Evolutionary conservation across 1,284 basidiomycete species (phyloP).

Genomic region (Lentinus polychrous): DNA sequence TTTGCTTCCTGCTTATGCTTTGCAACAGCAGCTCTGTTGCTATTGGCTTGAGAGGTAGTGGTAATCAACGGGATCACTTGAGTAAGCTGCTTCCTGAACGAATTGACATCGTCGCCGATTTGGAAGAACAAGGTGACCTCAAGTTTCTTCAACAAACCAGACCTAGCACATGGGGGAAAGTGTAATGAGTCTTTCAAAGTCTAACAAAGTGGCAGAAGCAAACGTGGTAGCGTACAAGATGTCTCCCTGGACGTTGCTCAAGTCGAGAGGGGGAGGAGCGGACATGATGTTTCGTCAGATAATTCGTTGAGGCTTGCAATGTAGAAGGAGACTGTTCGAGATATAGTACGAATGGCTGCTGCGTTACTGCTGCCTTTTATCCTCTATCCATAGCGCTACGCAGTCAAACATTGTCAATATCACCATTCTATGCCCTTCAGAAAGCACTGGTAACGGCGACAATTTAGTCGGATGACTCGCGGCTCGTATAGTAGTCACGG

Average conservation of each 20-base stretch:
- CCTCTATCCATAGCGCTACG: background rate
- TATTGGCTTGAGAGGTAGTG: conserved; percentile 17
- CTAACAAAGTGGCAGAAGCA: background rate
- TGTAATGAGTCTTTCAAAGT: background rate
- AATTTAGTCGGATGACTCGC: too few relatives aligned
- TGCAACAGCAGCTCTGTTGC: conserved; percentile 13
- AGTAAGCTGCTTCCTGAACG: conserved; percentile 19
- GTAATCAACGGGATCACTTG: conserved; percentile 29
- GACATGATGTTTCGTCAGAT: background rate
- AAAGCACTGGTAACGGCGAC: too few relatives aligned
- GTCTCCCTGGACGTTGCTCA: conserved; percentile 42
- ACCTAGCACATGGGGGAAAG: too few relatives aligned
- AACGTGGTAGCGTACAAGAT: conserved; percentile 31
- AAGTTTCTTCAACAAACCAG: conserved; percentile 38
- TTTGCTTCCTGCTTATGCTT: conserved; percentile 14
- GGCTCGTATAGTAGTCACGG: too few relatives aligned
- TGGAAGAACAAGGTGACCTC: conserved; percentile 36
- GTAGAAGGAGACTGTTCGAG: background rate
- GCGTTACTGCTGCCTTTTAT: background rate
- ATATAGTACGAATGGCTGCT: background rate
- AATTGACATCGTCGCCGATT: conserved; percentile 23
- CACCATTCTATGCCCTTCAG: too few relatives aligned
- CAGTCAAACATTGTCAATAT: background rate
- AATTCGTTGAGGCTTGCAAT: background rate
- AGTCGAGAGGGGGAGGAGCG: conserved; percentile 19